Conservation (phyloP, 2,329 filamentous ascomycete species). For the Monosporascus sp. region DNA sequence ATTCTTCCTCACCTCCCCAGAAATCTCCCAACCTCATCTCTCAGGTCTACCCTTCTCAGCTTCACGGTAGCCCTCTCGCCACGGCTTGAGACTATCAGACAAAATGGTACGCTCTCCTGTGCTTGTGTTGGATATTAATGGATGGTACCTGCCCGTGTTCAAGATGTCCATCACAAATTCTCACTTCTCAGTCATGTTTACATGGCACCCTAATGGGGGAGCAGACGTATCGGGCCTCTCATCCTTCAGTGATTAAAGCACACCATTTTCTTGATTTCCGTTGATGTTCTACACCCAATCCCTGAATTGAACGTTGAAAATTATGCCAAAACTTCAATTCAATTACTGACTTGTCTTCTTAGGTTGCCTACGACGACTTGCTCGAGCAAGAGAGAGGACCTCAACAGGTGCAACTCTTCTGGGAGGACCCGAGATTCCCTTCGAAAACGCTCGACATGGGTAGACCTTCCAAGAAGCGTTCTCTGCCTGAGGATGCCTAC, state of each 20-base stretch:
- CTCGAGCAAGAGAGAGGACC: constrained; percentile 17
- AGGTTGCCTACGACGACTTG: constrained; percentile 26
- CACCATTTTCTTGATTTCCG: too few relatives aligned
- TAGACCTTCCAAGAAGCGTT: constrained; percentile 6
- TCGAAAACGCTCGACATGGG: constrained; percentile 3
- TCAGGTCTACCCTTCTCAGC: not conserved
- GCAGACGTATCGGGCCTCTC: too few relatives aligned
- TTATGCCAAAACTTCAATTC: too few relatives aligned
- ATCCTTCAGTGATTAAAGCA: too few relatives aligned
- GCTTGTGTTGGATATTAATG: not conserved
- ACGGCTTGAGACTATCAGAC: not conserved
- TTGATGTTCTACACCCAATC: too few relatives aligned
- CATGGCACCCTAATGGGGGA: not conserved
- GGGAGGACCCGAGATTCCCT: constrained; percentile 7
- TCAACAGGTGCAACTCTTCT: constrained; percentile 15
- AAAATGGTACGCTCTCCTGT: not conserved
- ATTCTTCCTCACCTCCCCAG: not conserved
- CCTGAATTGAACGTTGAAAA: too few relatives aligned
- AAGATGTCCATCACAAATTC: not conserved
- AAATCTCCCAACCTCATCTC: not conserved
- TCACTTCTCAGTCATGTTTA: not conserved
- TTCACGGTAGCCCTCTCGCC: not conserved
- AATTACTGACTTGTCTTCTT: not conserved
- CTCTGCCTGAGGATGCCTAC: constrained; percentile 17
- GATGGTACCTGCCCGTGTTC: not conserved